Evolutionary conservation across 2,329 filamentous ascomycete genomes (phyloP), one percentile per base, ranked within the genome.

Genomic region (Leptoxyphium fumago): DNA sequence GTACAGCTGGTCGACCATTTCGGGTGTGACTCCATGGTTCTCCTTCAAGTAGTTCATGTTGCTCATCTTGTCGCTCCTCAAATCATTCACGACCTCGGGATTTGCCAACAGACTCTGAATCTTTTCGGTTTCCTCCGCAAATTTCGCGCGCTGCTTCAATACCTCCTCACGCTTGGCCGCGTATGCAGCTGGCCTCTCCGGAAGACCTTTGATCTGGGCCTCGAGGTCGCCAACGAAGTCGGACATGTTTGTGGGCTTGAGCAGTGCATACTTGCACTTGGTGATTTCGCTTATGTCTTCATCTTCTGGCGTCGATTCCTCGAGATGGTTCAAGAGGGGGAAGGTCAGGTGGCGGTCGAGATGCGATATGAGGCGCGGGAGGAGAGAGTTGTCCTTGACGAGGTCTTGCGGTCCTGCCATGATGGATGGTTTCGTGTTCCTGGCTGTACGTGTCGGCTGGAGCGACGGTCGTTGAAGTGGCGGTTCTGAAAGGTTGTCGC

Each of bases 11-110:
- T 96, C 83, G 55, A 98, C 87, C 84, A 94, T 95, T 50, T 95
- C 87, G 57, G 82, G 74, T 32, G 88, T 95, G 53, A 96, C 91
- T 53, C 82, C 84, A 67, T 98, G 89, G 60, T 91, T 83, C 68
- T 94, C 91, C 75, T 96, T 94, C 52, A 98, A 70, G 64, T 89
- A 98, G 64, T 89, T 86, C 80, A 98, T 82, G 73, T 98, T 98
- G 69, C 89, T 88, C 62, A 88, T 85, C 75, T 98, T 98, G 75
- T 98, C 91, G 64, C 84, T 91, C 56, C 91, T 76, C 60, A 98
- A 74, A 62, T 89, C 88, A 54, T 80, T 82, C 52, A 96, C 82
- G 39, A 98, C 91, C 52, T 86, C 84, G 60, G 94, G 84, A 61
- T 91, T 80, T 48, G 81, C 82, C 58, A 98, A 69, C 47, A 98